Conservation (phyloP, 2,329 filamentous ascomycete genomes). For the Talaromyces sp. region DNA sequence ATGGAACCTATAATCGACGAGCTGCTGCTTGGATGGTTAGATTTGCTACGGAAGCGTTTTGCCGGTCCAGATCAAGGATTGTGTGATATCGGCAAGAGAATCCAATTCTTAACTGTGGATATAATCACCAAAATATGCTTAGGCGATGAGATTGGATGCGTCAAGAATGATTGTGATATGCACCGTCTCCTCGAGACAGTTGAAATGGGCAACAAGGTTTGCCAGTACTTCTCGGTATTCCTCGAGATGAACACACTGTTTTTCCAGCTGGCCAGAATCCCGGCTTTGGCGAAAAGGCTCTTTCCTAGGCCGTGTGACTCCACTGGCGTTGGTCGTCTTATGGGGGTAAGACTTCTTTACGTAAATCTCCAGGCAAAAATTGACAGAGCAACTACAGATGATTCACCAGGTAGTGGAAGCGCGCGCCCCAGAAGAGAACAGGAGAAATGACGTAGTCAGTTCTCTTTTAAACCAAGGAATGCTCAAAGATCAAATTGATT, state of each 20-base stretch:
- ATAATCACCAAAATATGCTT: neutral
- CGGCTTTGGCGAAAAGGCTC: neutral
- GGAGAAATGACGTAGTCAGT: neutral
- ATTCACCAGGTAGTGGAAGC: neutral
- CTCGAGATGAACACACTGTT: neutral
- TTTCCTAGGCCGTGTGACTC: neutral
- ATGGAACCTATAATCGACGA: neutral
- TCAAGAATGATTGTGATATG: neutral
- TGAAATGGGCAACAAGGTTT: neutral
- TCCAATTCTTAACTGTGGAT: neutral
- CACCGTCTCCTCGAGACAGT: neutral
- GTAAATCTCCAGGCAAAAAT: too few relatives aligned
- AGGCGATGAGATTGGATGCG: neutral
- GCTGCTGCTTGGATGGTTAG: neutral
- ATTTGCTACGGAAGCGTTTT: neutral
- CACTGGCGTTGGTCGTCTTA: neutral
- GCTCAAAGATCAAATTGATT: neutral
- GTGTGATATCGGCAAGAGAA: slow-evolving; percentile 1
- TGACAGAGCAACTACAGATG: neutral
- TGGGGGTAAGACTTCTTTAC: neutral
- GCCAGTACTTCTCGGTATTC: slow-evolving; percentile 1
- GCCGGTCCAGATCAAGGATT: neutral
- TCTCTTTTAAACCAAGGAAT: slow-evolving; percentile 1
- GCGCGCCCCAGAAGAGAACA: neutral
- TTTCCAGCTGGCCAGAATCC: neutral